Percentiles rank a stretch among this genome's conserved stretches.
These are phyloP conservation scores for Mucor indicus DNA, from an alignment of 371 early-diverging fungal genomes.

Conservation along the genomic window DNA sequence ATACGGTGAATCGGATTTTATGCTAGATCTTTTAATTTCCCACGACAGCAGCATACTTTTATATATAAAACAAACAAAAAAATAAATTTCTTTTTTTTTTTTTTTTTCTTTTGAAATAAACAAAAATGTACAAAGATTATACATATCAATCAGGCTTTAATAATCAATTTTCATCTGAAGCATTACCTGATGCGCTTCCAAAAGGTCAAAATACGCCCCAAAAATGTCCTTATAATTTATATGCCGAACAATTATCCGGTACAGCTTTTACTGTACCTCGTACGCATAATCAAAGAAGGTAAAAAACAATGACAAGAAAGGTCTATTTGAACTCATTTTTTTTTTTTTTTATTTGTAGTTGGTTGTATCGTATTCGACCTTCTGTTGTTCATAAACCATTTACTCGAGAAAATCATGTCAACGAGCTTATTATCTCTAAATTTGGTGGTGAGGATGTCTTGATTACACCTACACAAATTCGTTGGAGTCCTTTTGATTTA, in stretches of 20 bases:
- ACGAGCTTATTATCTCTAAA: conserved; percentile 50
- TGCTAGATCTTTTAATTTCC: too few species aligned
- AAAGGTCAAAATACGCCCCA: conserved; percentile 94
- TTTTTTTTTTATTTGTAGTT: conserved; percentile 43
- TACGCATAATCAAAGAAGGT: conserved; percentile 81
- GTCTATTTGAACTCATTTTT: background rate
- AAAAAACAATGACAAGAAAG: conserved; percentile 4
- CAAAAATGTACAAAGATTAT: too few species aligned
- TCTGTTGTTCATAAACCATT: conserved; percentile 86
- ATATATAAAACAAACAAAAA: too few species aligned
- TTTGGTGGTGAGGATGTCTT: conserved; percentile 52
- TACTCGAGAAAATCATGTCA: conserved; percentile 28
- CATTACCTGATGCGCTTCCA: conserved; percentile 85
- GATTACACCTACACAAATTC: conserved; percentile 84
- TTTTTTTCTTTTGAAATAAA: too few species aligned
- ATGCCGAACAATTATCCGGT: conserved; percentile 95
- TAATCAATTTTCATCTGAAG: conserved; percentile 85
- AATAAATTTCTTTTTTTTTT: too few species aligned
- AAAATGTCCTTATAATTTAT: conserved; percentile 84
- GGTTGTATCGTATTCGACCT: conserved; percentile 97
- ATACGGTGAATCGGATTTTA: too few species aligned
- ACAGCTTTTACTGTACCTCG: conserved; percentile 93
- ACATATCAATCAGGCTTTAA: conserved; percentile 72
- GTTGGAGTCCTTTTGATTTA: conserved; percentile 91
- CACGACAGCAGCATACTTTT: too few species aligned